These are phyloP conservation scores for Colletotrichum liaoningense DNA, from an alignment of 2,329 filamentous ascomycete genomes.

Conservation along the genomic window DNA sequence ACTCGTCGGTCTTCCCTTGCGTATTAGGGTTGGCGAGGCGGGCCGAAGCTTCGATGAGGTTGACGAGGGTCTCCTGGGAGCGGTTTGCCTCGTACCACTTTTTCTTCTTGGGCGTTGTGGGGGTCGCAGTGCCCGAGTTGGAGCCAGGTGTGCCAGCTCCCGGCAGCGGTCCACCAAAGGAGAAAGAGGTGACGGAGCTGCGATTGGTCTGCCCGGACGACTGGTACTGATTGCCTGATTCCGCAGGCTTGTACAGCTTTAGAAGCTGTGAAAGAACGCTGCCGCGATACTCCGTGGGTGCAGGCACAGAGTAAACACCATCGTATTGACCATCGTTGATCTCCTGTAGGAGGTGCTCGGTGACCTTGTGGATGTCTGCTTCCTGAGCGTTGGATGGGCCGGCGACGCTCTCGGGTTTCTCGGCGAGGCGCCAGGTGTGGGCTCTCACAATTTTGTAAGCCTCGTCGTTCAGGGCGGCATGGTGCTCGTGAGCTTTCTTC, in stretches of 20 bases:
- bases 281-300: constrained; percentile 55
- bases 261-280: constrained; percentile 59
- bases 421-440: constrained; percentile 48
- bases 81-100: constrained; percentile 63
- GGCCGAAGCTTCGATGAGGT: constrained; percentile 59
- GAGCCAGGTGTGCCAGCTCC: constrained; percentile 46
- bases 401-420: constrained; percentile 5
- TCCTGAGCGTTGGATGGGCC: constrained; percentile 26
- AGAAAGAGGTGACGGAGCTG: constrained; percentile 40
- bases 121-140: constrained; percentile 47
- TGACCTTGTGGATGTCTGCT: constrained; percentile 7
- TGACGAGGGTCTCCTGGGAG: constrained; percentile 59
- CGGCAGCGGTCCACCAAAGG: constrained; percentile 51
- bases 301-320: constrained; percentile 53
- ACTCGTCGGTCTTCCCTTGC: constrained; percentile 34
- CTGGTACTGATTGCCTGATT: constrained; percentile 37
- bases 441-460: constrained; percentile 56
- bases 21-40: constrained; percentile 50
- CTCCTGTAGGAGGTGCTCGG: constrained; percentile 40
- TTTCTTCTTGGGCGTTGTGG: constrained; percentile 52
- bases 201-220: constrained; percentile 37
- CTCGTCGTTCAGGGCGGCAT: constrained; percentile 45
- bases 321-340: constrained; percentile 53
- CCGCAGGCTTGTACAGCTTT: constrained; percentile 57
- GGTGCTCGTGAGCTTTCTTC: constrained; percentile 39